phyloP scores from a whole-genome alignment of 345 rosid genomes.

The Lepidium didymum region DNA sequence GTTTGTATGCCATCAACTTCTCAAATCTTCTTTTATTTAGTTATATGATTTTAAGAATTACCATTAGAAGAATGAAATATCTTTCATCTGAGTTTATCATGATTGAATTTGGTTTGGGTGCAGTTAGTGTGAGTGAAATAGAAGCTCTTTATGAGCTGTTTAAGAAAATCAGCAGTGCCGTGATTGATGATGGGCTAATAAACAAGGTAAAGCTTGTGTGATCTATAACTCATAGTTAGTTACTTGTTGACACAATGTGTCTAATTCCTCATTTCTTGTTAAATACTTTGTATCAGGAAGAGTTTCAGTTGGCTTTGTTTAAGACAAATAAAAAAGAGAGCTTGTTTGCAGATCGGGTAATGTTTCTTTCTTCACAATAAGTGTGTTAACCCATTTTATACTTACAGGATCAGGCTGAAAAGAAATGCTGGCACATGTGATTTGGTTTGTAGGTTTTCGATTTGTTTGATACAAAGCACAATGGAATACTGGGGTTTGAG shows the following conservation, averaged over 20 bases:
- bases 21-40: neutral
- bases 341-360: constrained; percentile 95
- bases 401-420: neutral
- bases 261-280: neutral
- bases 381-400: neutral
- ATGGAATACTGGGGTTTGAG: constrained; percentile 94
- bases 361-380: neutral
- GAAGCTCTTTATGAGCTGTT: constrained; percentile 98
- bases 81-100: constrained; percentile 12
- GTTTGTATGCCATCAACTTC: constrained; percentile 57
- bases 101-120: constrained; percentile 20
- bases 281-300: constrained; percentile 55
- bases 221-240: neutral
- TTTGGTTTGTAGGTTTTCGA: constrained; percentile 71
- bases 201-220: constrained; percentile 56
- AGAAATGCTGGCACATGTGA: neutral
- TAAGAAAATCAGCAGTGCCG: constrained; percentile 98
- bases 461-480: constrained; percentile 93
- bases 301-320: constrained; percentile 93
- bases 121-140: constrained; percentile 98
- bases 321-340: constrained; percentile 98
- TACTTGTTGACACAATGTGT: neutral
- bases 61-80: neutral
- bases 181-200: constrained; percentile 92
- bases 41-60: neutral